phyloP scores from a whole-genome alignment of 2,329 filamentous ascomycete genomes.

The Plenodomus biglobosus region DNA sequence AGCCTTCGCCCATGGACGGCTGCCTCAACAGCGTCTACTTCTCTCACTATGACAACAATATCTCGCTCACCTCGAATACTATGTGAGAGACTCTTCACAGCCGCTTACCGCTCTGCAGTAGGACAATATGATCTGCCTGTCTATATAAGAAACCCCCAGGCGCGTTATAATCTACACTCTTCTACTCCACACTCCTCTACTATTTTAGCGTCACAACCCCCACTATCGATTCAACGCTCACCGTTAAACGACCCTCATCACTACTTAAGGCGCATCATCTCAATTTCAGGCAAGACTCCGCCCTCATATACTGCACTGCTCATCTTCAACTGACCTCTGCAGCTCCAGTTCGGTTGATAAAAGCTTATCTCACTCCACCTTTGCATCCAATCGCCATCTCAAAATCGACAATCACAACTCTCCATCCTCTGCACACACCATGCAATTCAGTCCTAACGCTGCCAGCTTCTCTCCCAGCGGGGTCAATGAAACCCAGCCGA shows the following conservation, averaged over 20 bases:
- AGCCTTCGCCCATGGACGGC: background rate
- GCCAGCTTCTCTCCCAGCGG: conserved; percentile 10
- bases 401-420: background rate
- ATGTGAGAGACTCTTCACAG: background rate
- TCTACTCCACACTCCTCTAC: background rate
- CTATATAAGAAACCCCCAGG: conserved; percentile 1
- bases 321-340: background rate
- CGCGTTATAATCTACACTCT: background rate
- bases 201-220: background rate
- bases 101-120: background rate
- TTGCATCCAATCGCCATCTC: conserved; percentile 6
- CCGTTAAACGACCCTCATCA: background rate
- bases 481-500: conserved; percentile 1
- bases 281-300: background rate
- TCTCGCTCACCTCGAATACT: conserved; percentile 7
- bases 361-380: background rate
- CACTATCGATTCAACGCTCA: background rate
- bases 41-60: background rate
- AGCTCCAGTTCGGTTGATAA: background rate
- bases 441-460: conserved; percentile 15
- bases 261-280: background rate
- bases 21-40: background rate
- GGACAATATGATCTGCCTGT: background rate
- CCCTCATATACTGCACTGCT: background rate
- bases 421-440: background rate